These are phyloP conservation scores for Crucibulum laeve DNA, from an alignment of 768 basidiomycete genomes.

Conservation along the genomic window DNA sequence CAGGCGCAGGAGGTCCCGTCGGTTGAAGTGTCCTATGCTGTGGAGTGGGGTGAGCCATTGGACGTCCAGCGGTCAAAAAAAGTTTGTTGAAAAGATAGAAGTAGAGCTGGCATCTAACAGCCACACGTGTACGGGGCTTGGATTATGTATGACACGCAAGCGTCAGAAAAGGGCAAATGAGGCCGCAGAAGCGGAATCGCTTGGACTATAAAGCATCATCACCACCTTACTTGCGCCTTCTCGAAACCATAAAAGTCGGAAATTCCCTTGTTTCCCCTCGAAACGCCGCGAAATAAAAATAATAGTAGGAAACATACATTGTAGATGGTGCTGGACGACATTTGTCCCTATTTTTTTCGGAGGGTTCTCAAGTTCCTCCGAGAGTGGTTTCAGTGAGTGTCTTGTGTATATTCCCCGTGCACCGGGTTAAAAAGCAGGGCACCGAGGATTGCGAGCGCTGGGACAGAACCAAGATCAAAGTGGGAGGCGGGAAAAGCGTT, in stretches of 20 bases:
- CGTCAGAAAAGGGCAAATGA: slow-evolving; percentile 3
- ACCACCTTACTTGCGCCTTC: background rate
- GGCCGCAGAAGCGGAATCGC: slow-evolving; percentile 3
- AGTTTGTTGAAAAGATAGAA: background rate
- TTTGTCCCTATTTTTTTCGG: background rate
- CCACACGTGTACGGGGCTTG: slow-evolving; percentile 1
- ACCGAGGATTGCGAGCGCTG: background rate
- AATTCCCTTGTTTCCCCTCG: too few species aligned
- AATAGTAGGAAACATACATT: slow-evolving; percentile 3
- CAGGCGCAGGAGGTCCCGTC: slow-evolving; percentile 39
- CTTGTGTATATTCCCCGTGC: background rate
- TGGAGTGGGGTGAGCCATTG: slow-evolving; percentile 13
- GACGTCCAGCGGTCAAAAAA: background rate
- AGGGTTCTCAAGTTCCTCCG: background rate
- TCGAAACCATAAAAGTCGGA: background rate
- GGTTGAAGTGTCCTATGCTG: slow-evolving; percentile 58
- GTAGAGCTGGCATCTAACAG: background rate
- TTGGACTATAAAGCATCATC: background rate
- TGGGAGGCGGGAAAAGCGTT: slow-evolving; percentile 4
- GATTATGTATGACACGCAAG: background rate
- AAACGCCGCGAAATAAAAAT: too few species aligned
- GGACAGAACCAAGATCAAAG: background rate
- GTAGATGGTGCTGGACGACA: slow-evolving; percentile 1
- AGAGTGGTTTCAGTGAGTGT: background rate
- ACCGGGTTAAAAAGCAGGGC: background rate